phyloP scores from a whole-genome alignment of 2,329 filamentous ascomycete genomes.

The Fusarium concolor region DNA sequence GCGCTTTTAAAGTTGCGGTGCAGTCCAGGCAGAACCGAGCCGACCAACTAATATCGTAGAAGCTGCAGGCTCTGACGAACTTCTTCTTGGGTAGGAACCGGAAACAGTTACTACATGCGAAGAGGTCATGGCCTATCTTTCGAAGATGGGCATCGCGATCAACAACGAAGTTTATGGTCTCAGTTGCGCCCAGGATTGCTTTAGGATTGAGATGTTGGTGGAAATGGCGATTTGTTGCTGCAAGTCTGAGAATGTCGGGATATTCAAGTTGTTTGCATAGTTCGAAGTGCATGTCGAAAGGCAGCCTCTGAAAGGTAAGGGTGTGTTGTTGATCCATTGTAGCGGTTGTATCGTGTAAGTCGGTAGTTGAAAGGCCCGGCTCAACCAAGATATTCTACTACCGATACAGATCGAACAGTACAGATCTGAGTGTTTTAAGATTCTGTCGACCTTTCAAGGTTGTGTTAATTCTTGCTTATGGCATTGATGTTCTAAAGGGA shows the following conservation, averaged over 20 bases:
- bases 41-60: neutral
- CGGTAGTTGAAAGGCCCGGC: neutral
- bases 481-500: neutral
- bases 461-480: too few relatives aligned
- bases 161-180: constrained; percentile 3
- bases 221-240: constrained; percentile 28
- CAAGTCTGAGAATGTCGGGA: constrained; percentile 11
- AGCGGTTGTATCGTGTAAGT: neutral
- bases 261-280: constrained; percentile 23
- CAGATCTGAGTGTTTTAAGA: neutral
- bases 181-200: neutral
- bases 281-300: constrained; percentile 36
- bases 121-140: neutral
- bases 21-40: constrained; percentile 35
- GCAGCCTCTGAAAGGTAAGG: constrained; percentile 18
- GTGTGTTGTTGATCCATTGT: constrained; percentile 13
- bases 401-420: neutral
- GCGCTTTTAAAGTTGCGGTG: constrained; percentile 2
- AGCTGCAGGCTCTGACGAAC: neutral
- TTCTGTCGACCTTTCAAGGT: neutral
- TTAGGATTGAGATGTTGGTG: constrained; percentile 11
- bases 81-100: constrained; percentile 25
- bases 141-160: constrained; percentile 5
- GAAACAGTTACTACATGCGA: constrained; percentile 34
- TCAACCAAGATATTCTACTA: neutral